Conservation (phyloP, 78 protist species). For the Planoprotostelium fungivorum region DNA sequence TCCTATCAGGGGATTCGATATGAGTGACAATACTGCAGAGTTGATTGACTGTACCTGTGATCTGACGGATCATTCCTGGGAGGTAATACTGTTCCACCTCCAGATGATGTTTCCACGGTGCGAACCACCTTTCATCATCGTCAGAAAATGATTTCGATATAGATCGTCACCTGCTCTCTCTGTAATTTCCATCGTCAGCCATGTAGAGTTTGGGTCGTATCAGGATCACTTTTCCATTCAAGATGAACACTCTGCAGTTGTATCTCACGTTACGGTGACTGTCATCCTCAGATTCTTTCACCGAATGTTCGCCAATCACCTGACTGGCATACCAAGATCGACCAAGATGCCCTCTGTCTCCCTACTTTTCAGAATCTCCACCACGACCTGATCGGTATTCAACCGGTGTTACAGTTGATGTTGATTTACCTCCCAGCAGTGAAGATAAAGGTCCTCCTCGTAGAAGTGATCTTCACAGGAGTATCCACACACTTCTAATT, state of each 20-base stretch:
- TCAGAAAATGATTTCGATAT: not conserved
- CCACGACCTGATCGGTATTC: constrained; percentile 16
- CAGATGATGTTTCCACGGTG: constrained; percentile 56
- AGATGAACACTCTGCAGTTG: constrained; percentile 73
- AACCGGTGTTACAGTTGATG: constrained; percentile 12
- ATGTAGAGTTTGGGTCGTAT: constrained; percentile 81
- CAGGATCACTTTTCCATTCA: constrained; percentile 37
- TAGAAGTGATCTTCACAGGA: constrained; percentile 80
- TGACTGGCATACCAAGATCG: constrained; percentile 81
- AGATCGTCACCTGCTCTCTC: constrained; percentile 49
- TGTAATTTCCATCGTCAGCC: constrained; percentile 86
- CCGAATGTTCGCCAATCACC: not conserved
- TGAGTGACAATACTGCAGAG: not conserved
- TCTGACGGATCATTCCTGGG: constrained; percentile 23
- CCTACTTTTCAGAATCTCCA: constrained; percentile 1
- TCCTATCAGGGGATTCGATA: constrained; percentile 2
- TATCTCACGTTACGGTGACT: constrained; percentile 63
- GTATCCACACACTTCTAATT: constrained; percentile 69
- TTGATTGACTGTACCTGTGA: constrained; percentile 5
- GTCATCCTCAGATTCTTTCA: not conserved
- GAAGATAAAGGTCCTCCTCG: constrained; percentile 76
- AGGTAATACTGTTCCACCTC: constrained; percentile 29
- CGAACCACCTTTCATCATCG: constrained; percentile 59
- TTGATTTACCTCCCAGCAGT: constrained; percentile 73
- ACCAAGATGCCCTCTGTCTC: constrained; percentile 59